Evolutionary conservation across 768 basidiomycete species (phyloP), one percentile per base, ranked within the genome.

Genomic region (Gelatoporia subvermispora): DNA sequence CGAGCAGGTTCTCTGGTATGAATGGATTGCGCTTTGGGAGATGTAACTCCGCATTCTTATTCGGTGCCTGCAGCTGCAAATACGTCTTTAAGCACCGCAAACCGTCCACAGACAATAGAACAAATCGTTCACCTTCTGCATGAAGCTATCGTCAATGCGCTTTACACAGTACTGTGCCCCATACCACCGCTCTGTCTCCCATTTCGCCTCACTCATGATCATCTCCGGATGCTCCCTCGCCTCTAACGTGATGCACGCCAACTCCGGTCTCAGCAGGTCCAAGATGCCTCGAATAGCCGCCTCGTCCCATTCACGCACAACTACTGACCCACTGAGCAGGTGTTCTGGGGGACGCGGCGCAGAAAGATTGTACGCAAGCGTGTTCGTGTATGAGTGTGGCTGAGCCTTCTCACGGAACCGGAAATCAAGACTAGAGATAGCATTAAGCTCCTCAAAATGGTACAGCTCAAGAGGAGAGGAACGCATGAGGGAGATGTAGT

Each of bases 1-100:
- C 72, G 25, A 69, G 62, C 11, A 81, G 61, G 51, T 75, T 62
- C 25, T 66, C 55, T 0, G 79, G 79, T 34, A 80, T 73, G 64
- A 77, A 80, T 9, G 65, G 62, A 60, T 81, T 81, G 0, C 70
- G 72, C n/a, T 60, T 60, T 0, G 78, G 78, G 0, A 80, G 61
- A 8, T 57, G 49, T 1, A 79, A 60, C 8, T 69, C 72, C 0
- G 36, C 8, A 44, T 65, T 62, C 11, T 41, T 45, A 18, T 64
- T 61, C 1, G 45, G 63, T 55, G 8, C 56, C 4, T 42, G 42
- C 10, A 57, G 43, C 60, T 58, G 62, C 44, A 23, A 1, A 22
- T n/a, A n/a, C n/a, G n/a, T n/a, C n/a, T n/a, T n/a, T n/a, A 7
- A 17, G 31, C 23, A 20, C 23, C 35, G n/a, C 41, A 2, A 43